Evolutionary conservation across 1,284 basidiomycete genomes (phyloP), one percentile per base, ranked within the genome.

Genomic region (Paramarasmius palmivorus): DNA sequence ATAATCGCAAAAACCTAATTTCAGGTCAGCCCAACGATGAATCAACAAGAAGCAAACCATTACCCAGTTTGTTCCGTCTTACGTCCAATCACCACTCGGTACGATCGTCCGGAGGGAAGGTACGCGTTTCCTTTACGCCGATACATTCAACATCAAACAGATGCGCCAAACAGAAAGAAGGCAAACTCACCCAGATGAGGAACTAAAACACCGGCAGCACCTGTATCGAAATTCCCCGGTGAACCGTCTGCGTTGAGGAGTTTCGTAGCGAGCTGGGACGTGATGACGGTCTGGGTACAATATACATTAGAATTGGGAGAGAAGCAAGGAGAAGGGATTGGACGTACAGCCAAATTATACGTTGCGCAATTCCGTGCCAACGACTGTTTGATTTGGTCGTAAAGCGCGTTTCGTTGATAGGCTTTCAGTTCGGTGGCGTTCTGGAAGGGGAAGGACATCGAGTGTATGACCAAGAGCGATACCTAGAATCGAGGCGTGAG

Each of bases 251-350:
- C 67, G 51, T 80, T 78, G 45, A 88, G 66, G 58, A 88, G 69
- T 62, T 86, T 89, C 0, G 83, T 88, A 8, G 83, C 76, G 55
- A 90, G 73, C 64, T 90, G 88, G 35, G 82, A 83, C 3, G 86
- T 89, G 34, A 78, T 73, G 42, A 88, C 71, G 44, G 87, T 73
- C 87, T 90, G 50, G 42, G 36, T 25, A 38, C 36, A 32, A 39
- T 23, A 56, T 38, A 26, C 32, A 15, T 48, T 50, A 29, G 49
- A 25, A 47, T 19, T 34, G 47, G 46, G 48, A 34, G 14, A 40
- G 29, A 45, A 45, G 53, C 37, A 38, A 53, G 19, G 9, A 42
- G 26, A 44, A 19, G 26, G 8, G 4, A 48, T 25, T 22, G 22
- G 39, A 57, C 68, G 49, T 56, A 88, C 88, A 26, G 83, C 78